phyloP scores from a whole-genome alignment of 2,329 filamentous ascomycete genomes.

The Nannizziopsis arthrosporioides region DNA sequence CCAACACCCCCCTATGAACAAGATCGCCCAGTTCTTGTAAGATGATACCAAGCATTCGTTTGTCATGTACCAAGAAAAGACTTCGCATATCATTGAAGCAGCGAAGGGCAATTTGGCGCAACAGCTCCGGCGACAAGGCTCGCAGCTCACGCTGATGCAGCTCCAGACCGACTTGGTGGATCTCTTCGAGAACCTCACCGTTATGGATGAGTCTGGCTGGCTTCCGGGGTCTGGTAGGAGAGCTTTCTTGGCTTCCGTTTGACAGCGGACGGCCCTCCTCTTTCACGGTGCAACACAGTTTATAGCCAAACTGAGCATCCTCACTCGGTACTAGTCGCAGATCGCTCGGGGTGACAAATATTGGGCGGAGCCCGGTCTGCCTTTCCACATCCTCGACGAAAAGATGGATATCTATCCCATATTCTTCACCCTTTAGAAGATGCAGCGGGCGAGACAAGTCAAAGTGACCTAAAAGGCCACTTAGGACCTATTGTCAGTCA shows the following conservation, averaged over 20 bases:
- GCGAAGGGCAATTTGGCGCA: constrained; percentile 18
- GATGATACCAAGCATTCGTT: constrained; percentile 26
- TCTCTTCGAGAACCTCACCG: constrained; percentile 17
- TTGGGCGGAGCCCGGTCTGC: constrained; percentile 23
- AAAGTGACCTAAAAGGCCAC: constrained; percentile 25
- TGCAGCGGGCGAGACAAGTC: constrained; percentile 23
- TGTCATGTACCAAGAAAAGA: constrained; percentile 25
- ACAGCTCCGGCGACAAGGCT: constrained; percentile 17
- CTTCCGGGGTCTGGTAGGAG: neutral
- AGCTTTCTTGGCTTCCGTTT: neutral
- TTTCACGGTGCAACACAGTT: constrained; percentile 23
- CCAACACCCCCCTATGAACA: constrained; percentile 15
- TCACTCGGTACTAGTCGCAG: constrained; percentile 25
- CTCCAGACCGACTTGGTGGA: constrained; percentile 22
- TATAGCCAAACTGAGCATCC: constrained; percentile 18
- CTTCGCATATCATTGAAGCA: constrained; percentile 28
- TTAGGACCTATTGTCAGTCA: constrained; percentile 21
- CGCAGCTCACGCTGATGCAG: constrained; percentile 24
- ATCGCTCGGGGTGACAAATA: constrained; percentile 26
- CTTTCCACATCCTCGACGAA: constrained; percentile 24
- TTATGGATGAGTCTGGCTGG: constrained; percentile 3
- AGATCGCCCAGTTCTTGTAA: constrained; percentile 20
- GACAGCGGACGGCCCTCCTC: constrained; percentile 2
- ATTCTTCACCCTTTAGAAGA: constrained; percentile 30
- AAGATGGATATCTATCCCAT: constrained; percentile 33